Evolutionary conservation across 2,329 filamentous ascomycete species (phyloP), one percentile per base, ranked within the genome.

Genomic region (Sporothrix variecibatus): DNA sequence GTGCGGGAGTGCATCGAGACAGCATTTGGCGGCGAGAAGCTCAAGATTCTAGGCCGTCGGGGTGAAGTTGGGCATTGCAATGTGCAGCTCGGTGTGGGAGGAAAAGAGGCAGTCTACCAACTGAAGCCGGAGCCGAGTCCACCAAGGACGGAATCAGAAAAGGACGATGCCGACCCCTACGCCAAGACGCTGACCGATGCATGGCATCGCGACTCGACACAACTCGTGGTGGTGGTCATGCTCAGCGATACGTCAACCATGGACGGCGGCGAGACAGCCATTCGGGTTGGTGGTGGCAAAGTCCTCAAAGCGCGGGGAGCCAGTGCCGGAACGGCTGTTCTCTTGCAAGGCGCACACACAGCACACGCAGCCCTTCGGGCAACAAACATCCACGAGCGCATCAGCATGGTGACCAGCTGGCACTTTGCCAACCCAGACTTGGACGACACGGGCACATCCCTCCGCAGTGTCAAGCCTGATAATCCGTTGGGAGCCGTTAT

Each of bases 171-270:
- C 0, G 56, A 58, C 51, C 75, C 75, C 8, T 74, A 74, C 20
- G 72, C 74, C 20, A 28, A 28, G 2, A 43, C 2, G 0, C 43
- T 76, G 12, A 74, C 71, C 15, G 75, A 76, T 38, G 74, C 72
- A 26, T 76, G 75, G 75, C 75, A 76, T 60, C 75, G 75, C 62
- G 75, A 76, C n/a, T 74, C 74, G 5, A 75, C 74, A 1, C 75
- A 74, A 0, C 67, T 76, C 0, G 75, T 76, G 6, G 31, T 75
- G 5, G 75, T 76, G 1, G 49, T 76, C 2, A 76, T 76, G 75
- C 75, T 76, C 4, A 76, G 75, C 38, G 75, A 76, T 72, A 76
- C 75, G 1, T 74, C 72, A 1, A 76, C 75, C 0, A 76, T 76
- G 75, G 28, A 73, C 0, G 75, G 75, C 17, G 75, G 75, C 11